Evolutionary conservation across 2,329 filamentous ascomycete genomes (phyloP).

Genomic region (Celoporthe dispersa): DNA sequence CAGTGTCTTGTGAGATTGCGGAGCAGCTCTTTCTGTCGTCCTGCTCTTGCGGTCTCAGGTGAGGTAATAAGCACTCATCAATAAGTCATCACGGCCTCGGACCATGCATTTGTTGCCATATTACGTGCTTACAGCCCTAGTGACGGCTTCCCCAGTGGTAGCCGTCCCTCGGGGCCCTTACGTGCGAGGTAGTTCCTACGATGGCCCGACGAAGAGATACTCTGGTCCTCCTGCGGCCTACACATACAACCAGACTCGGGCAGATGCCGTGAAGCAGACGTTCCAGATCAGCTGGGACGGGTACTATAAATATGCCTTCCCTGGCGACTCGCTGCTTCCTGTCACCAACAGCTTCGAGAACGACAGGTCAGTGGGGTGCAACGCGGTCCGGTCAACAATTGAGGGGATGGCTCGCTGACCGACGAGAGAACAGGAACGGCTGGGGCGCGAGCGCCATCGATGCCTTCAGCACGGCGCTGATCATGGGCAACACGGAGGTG

Average conservation of each 20-base stretch:
- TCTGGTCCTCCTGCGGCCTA: slow-evolving; percentile 31
- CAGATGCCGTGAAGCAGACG: slow-evolving; percentile 67
- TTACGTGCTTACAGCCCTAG: slow-evolving; percentile 14
- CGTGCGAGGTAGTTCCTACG: not conserved
- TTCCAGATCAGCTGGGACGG: slow-evolving; percentile 75
- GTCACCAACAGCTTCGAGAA: slow-evolving; percentile 68
- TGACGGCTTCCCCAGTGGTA: slow-evolving; percentile 25
- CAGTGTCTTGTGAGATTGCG: too few species aligned
- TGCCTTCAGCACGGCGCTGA: slow-evolving; percentile 75
- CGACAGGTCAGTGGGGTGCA: slow-evolving; percentile 61
- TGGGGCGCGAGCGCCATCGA: slow-evolving; percentile 88
- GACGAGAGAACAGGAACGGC: slow-evolving; percentile 63
- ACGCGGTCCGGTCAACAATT: too few species aligned
- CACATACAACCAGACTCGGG: slow-evolving; percentile 46
- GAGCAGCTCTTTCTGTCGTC: not conserved
- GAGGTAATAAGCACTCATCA: not conserved
- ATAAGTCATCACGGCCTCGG: slow-evolving; percentile 30
- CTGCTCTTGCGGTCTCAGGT: not conserved
- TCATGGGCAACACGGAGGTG: slow-evolving; percentile 73
- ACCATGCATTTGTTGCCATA: slow-evolving; percentile 26
- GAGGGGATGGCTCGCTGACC: slow-evolving; percentile 23
- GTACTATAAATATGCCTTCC: slow-evolving; percentile 75
- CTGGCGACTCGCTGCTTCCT: slow-evolving; percentile 75
- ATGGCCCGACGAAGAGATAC: slow-evolving; percentile 21
- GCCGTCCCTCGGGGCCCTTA: slow-evolving; percentile 24